These are phyloP conservation scores for Gentiana macrophylla DNA, from an alignment of 257 asterid species.

Conservation along the genomic window DNA sequence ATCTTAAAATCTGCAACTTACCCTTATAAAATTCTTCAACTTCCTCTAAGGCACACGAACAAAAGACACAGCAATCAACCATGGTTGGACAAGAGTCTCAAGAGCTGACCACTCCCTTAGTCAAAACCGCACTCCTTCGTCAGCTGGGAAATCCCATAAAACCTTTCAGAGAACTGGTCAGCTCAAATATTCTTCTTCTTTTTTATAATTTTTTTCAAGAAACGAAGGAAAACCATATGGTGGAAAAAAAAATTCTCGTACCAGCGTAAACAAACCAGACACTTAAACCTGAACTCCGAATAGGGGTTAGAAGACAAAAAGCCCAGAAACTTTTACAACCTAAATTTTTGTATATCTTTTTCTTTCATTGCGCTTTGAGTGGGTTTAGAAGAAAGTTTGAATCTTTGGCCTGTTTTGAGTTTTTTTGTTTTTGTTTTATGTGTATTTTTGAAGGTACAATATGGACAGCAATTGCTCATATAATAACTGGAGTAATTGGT, in stretches of 20 bases:
- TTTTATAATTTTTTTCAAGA: background rate
- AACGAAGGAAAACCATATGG: background rate
- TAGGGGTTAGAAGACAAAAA: no score
- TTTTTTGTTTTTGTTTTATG: background rate
- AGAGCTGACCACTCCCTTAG: conserved; percentile 22
- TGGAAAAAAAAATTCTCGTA: background rate
- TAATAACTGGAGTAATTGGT: conserved; percentile 55
- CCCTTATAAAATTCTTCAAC: no score
- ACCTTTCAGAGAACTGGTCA: conserved; percentile 34
- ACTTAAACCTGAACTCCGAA: no score
- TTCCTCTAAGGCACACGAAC: no score
- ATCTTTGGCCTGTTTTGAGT: background rate
- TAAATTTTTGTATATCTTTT: background rate
- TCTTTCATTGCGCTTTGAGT: background rate
- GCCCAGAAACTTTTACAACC: no score
- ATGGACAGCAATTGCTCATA: conserved; percentile 44
- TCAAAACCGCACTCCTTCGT: conserved; percentile 26
- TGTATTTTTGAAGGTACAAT: conserved; percentile 30
- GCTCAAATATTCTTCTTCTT: conserved; percentile 1
- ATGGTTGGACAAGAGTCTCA: conserved; percentile 24
- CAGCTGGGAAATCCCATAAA: conserved; percentile 25
- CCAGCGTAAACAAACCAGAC: no score
- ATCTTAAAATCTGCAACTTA: no score
- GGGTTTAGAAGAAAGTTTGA: background rate
- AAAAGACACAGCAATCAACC: background rate